Evolutionary conservation across 2,329 filamentous ascomycete species (phyloP), one percentile per base, ranked within the genome.

Genomic region (Tympanopsis confertula): DNA sequence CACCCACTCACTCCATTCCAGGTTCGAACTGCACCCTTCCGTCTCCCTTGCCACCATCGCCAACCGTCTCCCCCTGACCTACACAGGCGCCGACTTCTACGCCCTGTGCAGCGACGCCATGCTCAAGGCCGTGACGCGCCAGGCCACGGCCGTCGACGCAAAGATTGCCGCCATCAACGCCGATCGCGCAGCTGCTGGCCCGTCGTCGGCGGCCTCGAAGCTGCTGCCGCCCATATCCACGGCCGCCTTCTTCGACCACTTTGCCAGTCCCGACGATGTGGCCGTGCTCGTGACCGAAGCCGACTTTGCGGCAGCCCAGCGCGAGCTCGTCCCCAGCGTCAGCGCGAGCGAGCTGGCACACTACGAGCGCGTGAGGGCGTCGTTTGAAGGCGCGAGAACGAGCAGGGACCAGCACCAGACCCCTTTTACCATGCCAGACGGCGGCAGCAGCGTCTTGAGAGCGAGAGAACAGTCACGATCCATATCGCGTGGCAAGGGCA

Each of bases 101-200:
- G 91, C 91, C 1, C 71, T 98, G 15, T 96, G 89, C 65, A 94
- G 87, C 33, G 91, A 98, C 57, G 87, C 91, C 37, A 98, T 98
- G 91, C 81, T 98, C 47, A 96, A 98, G 58, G 91, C 91, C 15
- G 91, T 98, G 41, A 98, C 91, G 2, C 78, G 91, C 4, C 86
- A 93, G 54, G 87, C 91, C 2, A 73, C 77, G 1, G 69, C 75
- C 2, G 88, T 96, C 3, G 91, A 98, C 55, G 68, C 74, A 37
- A 91, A 91, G 57, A 83, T 98, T 46, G 71, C 72, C 15, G 66
- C 69, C 4, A 66, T 94, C 55, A 85, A 85, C 49, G 56, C 62
- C 2, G 58, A 59, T 33, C 54, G 55, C 3, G 51, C 47, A n/a
- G 50, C 47, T 4, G 42, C 28, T n/a, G 39, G 39, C 10, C 20